These are phyloP conservation scores for Pyricularia pennisetigena DNA, from an alignment of 2,329 filamentous ascomycete genomes.

Conservation along the genomic window DNA sequence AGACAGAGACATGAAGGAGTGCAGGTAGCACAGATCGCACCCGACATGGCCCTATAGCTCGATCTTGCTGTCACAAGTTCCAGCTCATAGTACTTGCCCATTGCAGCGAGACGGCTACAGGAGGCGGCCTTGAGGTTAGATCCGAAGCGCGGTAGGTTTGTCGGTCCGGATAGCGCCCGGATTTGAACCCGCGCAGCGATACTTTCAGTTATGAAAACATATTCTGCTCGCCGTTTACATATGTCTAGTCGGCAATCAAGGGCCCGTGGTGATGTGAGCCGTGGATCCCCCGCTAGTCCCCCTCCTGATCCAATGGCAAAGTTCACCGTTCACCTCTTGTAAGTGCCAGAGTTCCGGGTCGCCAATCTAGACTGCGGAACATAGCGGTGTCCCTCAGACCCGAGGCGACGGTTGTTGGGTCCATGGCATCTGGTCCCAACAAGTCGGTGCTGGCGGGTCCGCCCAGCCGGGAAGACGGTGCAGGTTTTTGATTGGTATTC, in stretches of 20 bases:
- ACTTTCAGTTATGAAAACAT: neutral
- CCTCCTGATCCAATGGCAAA: neutral
- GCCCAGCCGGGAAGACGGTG: neutral
- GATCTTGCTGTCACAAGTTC: neutral
- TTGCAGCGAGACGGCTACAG: neutral
- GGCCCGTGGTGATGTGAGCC: neutral
- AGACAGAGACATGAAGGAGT: too few relatives aligned
- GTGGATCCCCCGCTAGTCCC: neutral
- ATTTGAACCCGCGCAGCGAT: neutral
- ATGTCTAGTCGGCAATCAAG: neutral
- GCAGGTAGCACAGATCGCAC: too few relatives aligned
- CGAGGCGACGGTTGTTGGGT: neutral
- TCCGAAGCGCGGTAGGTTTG: neutral
- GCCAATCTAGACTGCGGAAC: neutral
- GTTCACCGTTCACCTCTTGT: neutral
- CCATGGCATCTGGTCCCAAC: neutral
- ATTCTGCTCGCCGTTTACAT: too few relatives aligned
- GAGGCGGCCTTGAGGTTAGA: neutral
- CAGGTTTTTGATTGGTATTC: neutral
- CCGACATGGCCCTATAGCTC: neutral
- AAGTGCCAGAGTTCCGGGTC: neutral
- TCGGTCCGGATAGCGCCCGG: too few relatives aligned
- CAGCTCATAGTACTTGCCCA: neutral
- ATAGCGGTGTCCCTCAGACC: neutral
- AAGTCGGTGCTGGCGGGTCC: too few relatives aligned